Percentiles rank a stretch among this genome's conserved stretches.
Evolutionary conservation across 148 eudicot species (phyloP).

Genomic region (Rhododendron kiyosumense): DNA sequence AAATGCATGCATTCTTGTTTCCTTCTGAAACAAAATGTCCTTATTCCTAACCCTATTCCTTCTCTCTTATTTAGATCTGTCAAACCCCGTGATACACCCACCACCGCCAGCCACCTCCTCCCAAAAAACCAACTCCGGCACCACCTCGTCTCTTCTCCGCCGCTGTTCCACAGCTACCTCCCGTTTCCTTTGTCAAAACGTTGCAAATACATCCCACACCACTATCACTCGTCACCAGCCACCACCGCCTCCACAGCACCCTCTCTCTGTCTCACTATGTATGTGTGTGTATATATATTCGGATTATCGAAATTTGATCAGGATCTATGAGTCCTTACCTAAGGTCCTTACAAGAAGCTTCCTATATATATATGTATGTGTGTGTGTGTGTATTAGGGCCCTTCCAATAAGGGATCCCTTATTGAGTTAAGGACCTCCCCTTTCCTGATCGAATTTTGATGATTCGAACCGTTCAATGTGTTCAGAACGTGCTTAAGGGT

Average conservation of each 20-base stretch:
- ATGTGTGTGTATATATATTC: too few species aligned
- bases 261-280: neutral
- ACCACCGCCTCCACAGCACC: neutral
- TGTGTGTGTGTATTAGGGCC: too few species aligned
- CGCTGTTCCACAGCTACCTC: neutral
- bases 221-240: neutral
- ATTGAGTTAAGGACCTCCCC: too few species aligned
- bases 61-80: neutral
- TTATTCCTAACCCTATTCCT: neutral
- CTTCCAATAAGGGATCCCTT: too few species aligned
- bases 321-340: too few species aligned
- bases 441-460: too few species aligned
- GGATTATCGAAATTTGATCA: too few species aligned
- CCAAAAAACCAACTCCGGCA: neutral
- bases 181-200: neutral
- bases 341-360: too few species aligned
- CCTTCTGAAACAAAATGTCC: neutral
- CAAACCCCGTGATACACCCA: neutral
- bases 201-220: neutral
- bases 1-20: neutral
- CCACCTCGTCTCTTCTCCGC: neutral
- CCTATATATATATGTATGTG: too few species aligned
- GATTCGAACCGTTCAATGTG: too few species aligned
- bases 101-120: neutral
- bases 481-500: too few species aligned